Conservation (phyloP, 495 filamentous ascomycete species). For the Lasiosphaeria ovina region DNA sequence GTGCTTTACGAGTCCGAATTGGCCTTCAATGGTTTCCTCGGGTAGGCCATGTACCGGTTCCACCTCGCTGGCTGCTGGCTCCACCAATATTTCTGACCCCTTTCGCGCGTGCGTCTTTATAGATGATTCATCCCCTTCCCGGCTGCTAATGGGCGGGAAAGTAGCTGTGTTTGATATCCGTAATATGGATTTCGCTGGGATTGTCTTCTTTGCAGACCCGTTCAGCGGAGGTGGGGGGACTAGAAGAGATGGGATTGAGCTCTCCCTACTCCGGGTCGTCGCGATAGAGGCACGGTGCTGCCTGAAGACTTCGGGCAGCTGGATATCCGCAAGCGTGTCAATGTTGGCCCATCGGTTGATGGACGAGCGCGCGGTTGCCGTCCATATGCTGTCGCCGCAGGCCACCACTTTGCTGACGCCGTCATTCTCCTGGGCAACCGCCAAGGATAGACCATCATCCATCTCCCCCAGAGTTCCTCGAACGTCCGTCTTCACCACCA, state of each 20-base stretch:
- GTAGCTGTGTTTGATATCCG: constrained; percentile 79
- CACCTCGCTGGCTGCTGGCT: constrained; percentile 54
- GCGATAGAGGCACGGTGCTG: constrained; percentile 54
- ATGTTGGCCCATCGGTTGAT: constrained; percentile 94
- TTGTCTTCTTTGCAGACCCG: constrained; percentile 55
- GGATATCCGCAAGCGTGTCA: constrained; percentile 60
- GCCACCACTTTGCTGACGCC: constrained; percentile 83
- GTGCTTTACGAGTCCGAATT: constrained; percentile 93
- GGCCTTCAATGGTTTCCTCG: constrained; percentile 86
- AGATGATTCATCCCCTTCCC: constrained; percentile 42
- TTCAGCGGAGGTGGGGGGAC: constrained; percentile 26
- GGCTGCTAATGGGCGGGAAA: constrained; percentile 55
- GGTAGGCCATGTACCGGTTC: constrained; percentile 73
- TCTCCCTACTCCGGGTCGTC: constrained; percentile 35
- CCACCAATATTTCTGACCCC: constrained; percentile 59
- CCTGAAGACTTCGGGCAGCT: constrained; percentile 53
- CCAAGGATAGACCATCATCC: constrained; percentile 86
- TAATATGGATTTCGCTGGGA: constrained; percentile 72
- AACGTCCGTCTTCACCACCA: constrained; percentile 92
- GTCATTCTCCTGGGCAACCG: constrained; percentile 86
- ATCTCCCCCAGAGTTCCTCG: constrained; percentile 67
- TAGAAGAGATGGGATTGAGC: constrained; percentile 15
- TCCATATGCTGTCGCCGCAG: constrained; percentile 83
- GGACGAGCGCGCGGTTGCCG: constrained; percentile 86
- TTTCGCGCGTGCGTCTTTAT: constrained; percentile 48